Evolutionary conservation across 495 filamentous ascomycete species (phyloP), one percentile per base, ranked within the genome.

Genomic region (Penicillium maclennaniae): DNA sequence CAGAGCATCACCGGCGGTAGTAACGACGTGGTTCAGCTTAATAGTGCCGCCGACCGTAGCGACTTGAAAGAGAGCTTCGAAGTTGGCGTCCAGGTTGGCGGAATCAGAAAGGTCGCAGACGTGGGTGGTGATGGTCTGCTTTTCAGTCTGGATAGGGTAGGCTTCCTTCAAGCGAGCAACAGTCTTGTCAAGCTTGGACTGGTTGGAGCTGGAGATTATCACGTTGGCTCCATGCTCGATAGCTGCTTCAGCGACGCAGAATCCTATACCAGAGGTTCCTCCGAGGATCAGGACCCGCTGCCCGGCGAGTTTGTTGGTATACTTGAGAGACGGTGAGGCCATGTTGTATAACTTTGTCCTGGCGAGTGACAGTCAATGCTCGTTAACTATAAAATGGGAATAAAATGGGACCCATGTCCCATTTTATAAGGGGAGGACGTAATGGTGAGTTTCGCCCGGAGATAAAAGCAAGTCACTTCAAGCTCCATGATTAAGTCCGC

Each of bases 21-120:
- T 78, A 47, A 83, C 75, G 20, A 88, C 69, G 58, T 88, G 86
- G 63, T 87, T 76, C 40, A 87, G 54, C 40, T 70, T 60, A 27
- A 46, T 15, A 7, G 45, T 62, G 21, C 70, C 64, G 16, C 38
- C 36, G 16, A 37, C 25, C 2, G 61, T 58, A 16, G 61, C 62
- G 6, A 61, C 62, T 2, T 69, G 43, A 51, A 87, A 76, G 4
- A 85, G 68, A 0, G 49, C 43, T n/a, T 72, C 68, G 4, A 86
- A 61, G 21, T 70, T 65, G 7, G 67, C 55, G 38, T 85, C 73
- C 4, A 79, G 61, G 5, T 62, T 60, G 9, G 47, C 56, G 8
- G 59, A 54, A 17, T 68, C 64, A 2, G 69, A 65, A 0, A 87
- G 74, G 58, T 86, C 80, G 61, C 71, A 76, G 68, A 49, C 49